Evolutionary conservation across 345 rosid genomes (phyloP).

Genomic region (Syzygium aromaticum): DNA sequence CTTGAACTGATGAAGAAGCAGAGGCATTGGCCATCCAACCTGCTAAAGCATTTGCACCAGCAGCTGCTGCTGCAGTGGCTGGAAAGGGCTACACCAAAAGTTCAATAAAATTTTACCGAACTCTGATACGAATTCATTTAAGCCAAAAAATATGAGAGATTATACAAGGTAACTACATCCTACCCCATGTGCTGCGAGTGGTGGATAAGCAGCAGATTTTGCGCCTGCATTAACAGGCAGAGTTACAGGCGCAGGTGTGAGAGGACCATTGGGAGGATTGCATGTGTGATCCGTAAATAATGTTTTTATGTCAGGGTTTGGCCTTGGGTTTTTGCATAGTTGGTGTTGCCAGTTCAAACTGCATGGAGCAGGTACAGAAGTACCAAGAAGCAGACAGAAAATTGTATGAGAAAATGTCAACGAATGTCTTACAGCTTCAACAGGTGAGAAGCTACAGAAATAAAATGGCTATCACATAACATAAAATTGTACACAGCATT

Average conservation of each 20-base stretch:
- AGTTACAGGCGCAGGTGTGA: slow-evolving; percentile 48
- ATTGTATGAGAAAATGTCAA: neutral
- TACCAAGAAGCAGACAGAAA: neutral
- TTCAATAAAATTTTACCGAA: neutral
- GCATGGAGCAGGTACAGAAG: slow-evolving; percentile 6
- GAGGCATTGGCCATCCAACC: slow-evolving; percentile 84
- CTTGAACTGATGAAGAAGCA: slow-evolving; percentile 76
- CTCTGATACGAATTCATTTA: neutral
- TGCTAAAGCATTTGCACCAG: slow-evolving; percentile 65
- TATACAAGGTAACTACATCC: slow-evolving; percentile 5
- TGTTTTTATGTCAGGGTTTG: slow-evolving; percentile 81
- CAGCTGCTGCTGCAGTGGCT: slow-evolving; percentile 38
- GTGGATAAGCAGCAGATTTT: slow-evolving; percentile 42
- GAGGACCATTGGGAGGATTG: slow-evolving; percentile 54
- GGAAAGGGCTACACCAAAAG: slow-evolving; percentile 41
- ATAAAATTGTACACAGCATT: neutral
- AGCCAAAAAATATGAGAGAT: neutral
- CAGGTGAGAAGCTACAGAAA: neutral
- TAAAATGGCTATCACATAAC: neutral
- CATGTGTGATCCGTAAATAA: slow-evolving; percentile 70
- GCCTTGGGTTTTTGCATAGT: slow-evolving; percentile 73
- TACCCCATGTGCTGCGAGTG: slow-evolving; percentile 56
- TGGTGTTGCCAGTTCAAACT: slow-evolving; percentile 95
- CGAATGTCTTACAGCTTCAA: neutral
- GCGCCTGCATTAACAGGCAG: slow-evolving; percentile 27